Conservation (phyloP, 2,329 filamentous ascomycete genomes). For the Gliomastix tumulicola region DNA sequence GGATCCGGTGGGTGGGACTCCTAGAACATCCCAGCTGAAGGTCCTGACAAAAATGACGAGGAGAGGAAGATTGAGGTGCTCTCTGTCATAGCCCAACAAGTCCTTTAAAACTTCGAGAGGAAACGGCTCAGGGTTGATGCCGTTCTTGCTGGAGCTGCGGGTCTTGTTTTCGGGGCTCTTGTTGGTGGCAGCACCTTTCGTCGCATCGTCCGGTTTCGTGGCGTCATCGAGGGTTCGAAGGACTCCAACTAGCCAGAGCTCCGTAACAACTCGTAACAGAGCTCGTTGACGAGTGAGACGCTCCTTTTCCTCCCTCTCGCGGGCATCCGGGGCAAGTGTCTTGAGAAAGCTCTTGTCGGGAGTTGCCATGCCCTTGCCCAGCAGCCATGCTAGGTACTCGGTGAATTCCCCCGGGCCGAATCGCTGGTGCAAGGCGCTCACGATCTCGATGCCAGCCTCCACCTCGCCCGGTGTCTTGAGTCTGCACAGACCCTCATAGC, state of each 20-base stretch:
- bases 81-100: conserved; percentile 84
- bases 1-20: conserved; percentile 61
- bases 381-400: conserved; percentile 82
- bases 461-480: conserved; percentile 90
- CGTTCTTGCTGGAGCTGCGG: conserved; percentile 47
- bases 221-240: conserved; percentile 72
- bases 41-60: conserved; percentile 94
- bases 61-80: conserved; percentile 84
- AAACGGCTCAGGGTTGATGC: conserved; percentile 77
- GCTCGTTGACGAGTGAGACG: conserved; percentile 79
- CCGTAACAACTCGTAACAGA: conserved; percentile 83
- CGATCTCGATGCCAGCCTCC: conserved; percentile 83
- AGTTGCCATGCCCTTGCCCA: conserved; percentile 84
- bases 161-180: conserved; percentile 58
- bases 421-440: conserved; percentile 90
- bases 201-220: conserved; percentile 54
- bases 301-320: conserved; percentile 94
- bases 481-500: conserved; percentile 88
- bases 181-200: conserved; percentile 49
- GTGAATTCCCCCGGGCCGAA: conserved; percentile 91
- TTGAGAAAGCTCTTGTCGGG: conserved; percentile 83
- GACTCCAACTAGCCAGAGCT: conserved; percentile 90
- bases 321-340: conserved; percentile 68
- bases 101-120: conserved; percentile 98
- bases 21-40: conserved; percentile 92